Evolutionary conservation across 495 filamentous ascomycete genomes (phyloP), one percentile per base, ranked within the genome.

Genomic region (Parathielavia hyrcaniae): DNA sequence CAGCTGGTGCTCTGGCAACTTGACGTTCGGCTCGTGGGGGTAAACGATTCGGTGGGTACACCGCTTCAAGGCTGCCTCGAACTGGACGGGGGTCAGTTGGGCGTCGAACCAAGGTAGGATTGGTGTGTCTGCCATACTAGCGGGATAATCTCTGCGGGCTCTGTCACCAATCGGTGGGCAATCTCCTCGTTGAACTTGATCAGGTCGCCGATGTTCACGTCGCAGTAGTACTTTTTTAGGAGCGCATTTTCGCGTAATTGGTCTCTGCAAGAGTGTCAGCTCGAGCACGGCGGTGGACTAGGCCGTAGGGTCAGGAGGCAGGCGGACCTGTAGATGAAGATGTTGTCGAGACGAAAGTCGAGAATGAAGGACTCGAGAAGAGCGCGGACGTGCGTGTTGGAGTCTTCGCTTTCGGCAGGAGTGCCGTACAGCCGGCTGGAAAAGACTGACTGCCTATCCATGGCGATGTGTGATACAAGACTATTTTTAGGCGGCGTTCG

Each of bases 131-230:
- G 26, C 26, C 81, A 60, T 77, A 96, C 92, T 32, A 97, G 75
- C 54, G 95, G 92, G 57, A 97, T 93, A 48, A 96, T 87, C 35
- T 97, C 91, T 45, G 85, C 86, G 3, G 95, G 95, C 67, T 97
- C 91, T 32, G 86, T 91, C 17, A 86, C 88, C 53, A 99, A 81
- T 67, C 87, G 86, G 72, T 96, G 88, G 38, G 92, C 95, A 55
- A 99, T 80, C 67, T 97, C 91, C 71, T 97, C 95, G 64, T 97
- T 95, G 75, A 91, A 97, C 51, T 88, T 93, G 70, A 96, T 96
- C 40, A 99, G 76, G 70, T 99, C 95, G 38, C 88, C 88, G 62
- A 99, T 89, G 71, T 99, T 92, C 61, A 99, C 86, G 71, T 99
- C 93, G 75, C 93, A 97, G 74, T 86, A 95, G 73, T 91, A 97